Evolutionary conservation across 345 rosid species (phyloP), one percentile per base, ranked within the genome.

Genomic region (Gossypium anomalum): DNA sequence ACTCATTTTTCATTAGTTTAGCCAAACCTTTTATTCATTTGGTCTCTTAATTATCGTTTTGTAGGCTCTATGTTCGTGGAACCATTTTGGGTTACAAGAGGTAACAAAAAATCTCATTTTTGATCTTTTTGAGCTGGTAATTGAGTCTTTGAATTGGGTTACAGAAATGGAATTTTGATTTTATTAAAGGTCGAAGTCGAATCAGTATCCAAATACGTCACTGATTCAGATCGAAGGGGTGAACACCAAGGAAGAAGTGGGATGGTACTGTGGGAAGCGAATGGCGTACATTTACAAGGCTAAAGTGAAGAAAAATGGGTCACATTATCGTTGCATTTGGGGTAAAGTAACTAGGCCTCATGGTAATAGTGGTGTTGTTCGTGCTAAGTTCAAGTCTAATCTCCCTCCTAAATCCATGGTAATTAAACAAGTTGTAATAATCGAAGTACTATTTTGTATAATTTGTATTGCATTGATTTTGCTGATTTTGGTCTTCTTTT

Each of bases 351-450:
- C 41, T 34, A 34, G 41, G 41, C 41, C 7, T 34, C 41, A 34
- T 34, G 41, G 41, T 0, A 34, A 5, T 34, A 34, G 41, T 34
- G 41, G 41, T 34, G 41, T 34, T 34, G 41, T 34, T 34, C 41
- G 41, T 34, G 41, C 41, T 5, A 34, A 34, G 78, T 89, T 89
- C 89, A 89, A 86, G 73, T 86, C 91, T 0, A 89, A 89, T 80
- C 79, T 89, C 43, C 93, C 93, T 76, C 93, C 93, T 2, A 87
- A 80, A 68, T 82, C 93, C 66, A 89, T 87, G 93, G 93, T 87
- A 84, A 27, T 14, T 38, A 3, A 38, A 23, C 55, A 9, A 47
- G 7, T 15, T 66, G n/a, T 44, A 20, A 20, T 44, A 12, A 14
- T 14, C 71, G 15, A 13, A 66, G n/a, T 65, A 12, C 52, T 19